Evolutionary conservation across 495 filamentous ascomycete species (phyloP).

Genomic region (Penicillium roqueforti): DNA sequence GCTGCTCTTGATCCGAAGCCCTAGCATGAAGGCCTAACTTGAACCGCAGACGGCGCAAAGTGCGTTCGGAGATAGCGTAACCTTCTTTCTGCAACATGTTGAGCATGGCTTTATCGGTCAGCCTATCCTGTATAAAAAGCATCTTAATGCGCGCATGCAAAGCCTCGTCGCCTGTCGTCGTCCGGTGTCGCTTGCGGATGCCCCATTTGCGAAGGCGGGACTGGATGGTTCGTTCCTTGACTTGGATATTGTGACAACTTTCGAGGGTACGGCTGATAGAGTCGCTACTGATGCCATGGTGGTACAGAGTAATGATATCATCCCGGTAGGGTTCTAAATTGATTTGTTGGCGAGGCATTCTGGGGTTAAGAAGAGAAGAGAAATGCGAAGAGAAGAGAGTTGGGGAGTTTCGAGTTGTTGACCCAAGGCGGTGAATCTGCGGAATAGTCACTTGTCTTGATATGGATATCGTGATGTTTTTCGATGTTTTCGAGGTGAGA

Average conservation of each 20-base stretch:
- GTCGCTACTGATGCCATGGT: slow-evolving; percentile 28
- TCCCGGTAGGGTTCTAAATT: slow-evolving; percentile 29
- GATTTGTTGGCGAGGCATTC: slow-evolving; percentile 30
- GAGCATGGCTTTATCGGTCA: slow-evolving; percentile 31
- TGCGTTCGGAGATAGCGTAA: slow-evolving; percentile 28
- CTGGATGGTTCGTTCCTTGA: slow-evolving; percentile 28
- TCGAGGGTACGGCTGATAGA: slow-evolving; percentile 25
- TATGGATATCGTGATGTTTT: not conserved
- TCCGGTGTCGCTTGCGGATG: slow-evolving; percentile 28
- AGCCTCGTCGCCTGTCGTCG: slow-evolving; percentile 25
- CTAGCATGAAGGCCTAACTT: slow-evolving; percentile 27
- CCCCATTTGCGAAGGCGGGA: slow-evolving; percentile 30
- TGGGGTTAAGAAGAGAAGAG: slow-evolving; percentile 3
- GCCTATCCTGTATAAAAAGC: slow-evolving; percentile 23
- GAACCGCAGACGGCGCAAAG: slow-evolving; percentile 24
- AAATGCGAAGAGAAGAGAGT: not conserved
- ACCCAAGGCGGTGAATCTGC: slow-evolving; percentile 21
- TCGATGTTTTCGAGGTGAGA: not conserved
- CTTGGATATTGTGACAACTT: slow-evolving; percentile 26
- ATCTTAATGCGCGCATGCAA: slow-evolving; percentile 27
- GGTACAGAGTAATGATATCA: slow-evolving; percentile 25
- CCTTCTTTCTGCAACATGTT: slow-evolving; percentile 24
- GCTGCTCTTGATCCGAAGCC: slow-evolving; percentile 16
- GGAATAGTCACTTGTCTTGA: slow-evolving; percentile 6
- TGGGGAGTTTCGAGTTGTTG: not conserved